Evolutionary conservation across 2,329 filamentous ascomycete genomes (phyloP).

Genomic region (Microdochium nivale): DNA sequence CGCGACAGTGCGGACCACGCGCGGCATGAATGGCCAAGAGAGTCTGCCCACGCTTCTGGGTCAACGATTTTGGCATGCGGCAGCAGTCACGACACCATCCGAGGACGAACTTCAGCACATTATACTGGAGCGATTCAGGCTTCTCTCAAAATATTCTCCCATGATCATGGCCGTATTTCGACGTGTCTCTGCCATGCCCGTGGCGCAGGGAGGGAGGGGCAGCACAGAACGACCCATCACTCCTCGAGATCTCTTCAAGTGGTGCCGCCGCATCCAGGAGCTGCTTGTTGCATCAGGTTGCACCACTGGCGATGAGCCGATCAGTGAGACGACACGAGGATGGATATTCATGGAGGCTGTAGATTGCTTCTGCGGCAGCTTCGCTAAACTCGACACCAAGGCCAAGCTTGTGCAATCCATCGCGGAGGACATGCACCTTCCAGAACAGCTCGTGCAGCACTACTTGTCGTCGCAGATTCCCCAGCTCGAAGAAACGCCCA

Average conservation of each 20-base stretch:
- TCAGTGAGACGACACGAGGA: conserved; percentile 64
- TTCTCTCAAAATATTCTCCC: conserved; percentile 53
- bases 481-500: conserved; percentile 52
- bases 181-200: conserved; percentile 18
- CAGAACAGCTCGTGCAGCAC: conserved; percentile 72
- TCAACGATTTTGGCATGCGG: conserved; percentile 73
- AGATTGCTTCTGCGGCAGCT: conserved; percentile 82
- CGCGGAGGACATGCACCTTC: conserved; percentile 79
- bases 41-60: conserved; percentile 71
- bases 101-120: conserved; percentile 67
- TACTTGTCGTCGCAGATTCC: conserved; percentile 68
- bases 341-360: conserved; percentile 89
- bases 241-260: conserved; percentile 74
- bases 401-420: conserved; percentile 57
- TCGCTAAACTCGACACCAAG: conserved; percentile 57
- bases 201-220: neutral
- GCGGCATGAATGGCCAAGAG: conserved; percentile 57
- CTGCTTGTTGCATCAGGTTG: conserved; percentile 54
- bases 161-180: conserved; percentile 52
- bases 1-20: conserved; percentile 76
- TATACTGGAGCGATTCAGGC: conserved; percentile 60
- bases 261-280: conserved; percentile 68
- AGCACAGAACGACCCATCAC: conserved; percentile 37
- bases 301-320: conserved; percentile 58
- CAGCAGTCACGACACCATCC: conserved; percentile 59